Base-by-base conservation (phyloP, 495 filamentous ascomycete genomes). In the Penicillium malachiteum region DNA sequence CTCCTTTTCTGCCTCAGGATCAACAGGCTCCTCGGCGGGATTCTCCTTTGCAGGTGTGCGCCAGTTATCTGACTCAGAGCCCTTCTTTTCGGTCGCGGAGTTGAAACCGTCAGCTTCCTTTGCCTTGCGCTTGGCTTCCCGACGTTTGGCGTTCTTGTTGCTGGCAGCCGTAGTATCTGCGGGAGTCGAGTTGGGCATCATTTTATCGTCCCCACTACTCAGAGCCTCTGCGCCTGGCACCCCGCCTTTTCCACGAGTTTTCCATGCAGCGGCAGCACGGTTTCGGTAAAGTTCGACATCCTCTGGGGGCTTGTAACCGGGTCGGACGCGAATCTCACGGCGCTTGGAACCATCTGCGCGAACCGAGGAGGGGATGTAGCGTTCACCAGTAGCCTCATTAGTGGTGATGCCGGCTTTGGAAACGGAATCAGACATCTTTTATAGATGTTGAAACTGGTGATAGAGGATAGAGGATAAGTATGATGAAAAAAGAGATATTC, bases 281-380 rank as follows among this genome's bases (percentile, higher is more conserved):
- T 96, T 97, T 78, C 89, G 94, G 81, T 97, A 99, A 35, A 96
- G 76, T 65, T 97, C 91, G 54, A 97, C 89, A 71, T 99, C 95
- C 70, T 99, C 95, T 2, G 94, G 93, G 0, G 95, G 95, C 34
- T 84, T 84, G 72, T 97, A 99, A 44, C 95, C 95, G 11, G 93
- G 92, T 3, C 90, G 84, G 40, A 99, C 89, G 58, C 89, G 89
- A 51, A 96, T 97, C 65, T 96, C 95, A 62, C 88, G 92, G 32
- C 95, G 81, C 13, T 86, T 88, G 16, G 88, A 89, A 49, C 95
- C 95, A 62, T 99, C 95, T 7, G 95, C 73, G 43, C 95, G 87
- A 26, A 81, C 69, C 1, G 93, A 96, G 18, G 92, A 83, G 33
- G 95, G 95, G 52, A 99, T 97, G 55, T 88, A 84, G 35, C 89